Evolutionary conservation across 2,329 filamentous ascomycete genomes (phyloP).

Genomic region (Paecilomyces formosus): DNA sequence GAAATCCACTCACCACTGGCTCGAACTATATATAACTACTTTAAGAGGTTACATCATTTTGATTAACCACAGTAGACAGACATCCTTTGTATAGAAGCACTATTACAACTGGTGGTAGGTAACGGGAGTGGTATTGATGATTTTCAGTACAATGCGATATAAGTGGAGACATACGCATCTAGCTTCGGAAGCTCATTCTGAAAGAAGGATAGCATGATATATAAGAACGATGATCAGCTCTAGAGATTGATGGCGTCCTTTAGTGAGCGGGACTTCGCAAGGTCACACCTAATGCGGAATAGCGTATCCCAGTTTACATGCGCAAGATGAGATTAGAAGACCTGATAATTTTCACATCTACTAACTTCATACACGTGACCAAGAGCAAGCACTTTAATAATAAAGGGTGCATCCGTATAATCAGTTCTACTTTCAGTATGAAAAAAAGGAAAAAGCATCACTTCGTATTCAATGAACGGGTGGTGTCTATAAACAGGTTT

Average conservation of each 20-base stretch:
- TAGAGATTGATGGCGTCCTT: not conserved
- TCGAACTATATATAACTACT: not conserved
- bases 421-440: no score
- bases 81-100: not conserved
- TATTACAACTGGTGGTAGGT: not conserved
- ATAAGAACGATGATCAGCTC: not conserved
- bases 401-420: no score
- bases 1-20: not conserved
- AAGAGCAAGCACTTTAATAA: no score
- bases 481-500: no score
- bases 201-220: not conserved
- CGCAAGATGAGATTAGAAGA: not conserved
- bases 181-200: not conserved
- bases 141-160: not conserved
- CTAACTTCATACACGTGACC: no score
- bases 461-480: no score
- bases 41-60: not conserved
- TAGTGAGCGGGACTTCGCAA: not conserved
- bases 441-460: no score
- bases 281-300: not conserved
- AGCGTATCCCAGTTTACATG: not conserved
- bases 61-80: not conserved
- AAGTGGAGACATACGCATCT: not conserved
- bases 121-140: not conserved
- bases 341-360: not conserved